These are phyloP conservation scores for Pichiaceae sp. DNA, from an alignment of 1,139 yeast genomes.

Conservation along the genomic window DNA sequence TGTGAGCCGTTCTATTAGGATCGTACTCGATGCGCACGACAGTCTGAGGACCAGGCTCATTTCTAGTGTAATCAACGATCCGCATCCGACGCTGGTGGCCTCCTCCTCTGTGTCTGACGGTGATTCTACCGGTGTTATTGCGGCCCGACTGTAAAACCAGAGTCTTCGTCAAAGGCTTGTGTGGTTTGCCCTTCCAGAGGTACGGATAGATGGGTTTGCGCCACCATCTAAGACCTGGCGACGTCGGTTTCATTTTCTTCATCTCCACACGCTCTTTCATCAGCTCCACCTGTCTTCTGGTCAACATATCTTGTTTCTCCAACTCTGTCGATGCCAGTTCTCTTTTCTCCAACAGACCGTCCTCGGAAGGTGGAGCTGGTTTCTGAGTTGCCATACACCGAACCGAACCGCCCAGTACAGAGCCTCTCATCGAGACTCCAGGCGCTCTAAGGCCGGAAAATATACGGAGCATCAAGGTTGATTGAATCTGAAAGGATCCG, in stretches of 20 bases:
- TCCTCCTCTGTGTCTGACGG: conserved; percentile 94
- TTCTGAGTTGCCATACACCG: background rate
- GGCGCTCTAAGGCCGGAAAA: no score
- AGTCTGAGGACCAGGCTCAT: conserved; percentile 59
- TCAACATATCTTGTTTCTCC: conserved; percentile 70
- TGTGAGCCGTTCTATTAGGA: conserved; percentile 91
- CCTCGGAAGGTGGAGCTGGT: no score
- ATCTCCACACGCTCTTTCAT: conserved; percentile 63
- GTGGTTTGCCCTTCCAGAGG: conserved; percentile 78
- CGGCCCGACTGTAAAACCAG: conserved; percentile 80
- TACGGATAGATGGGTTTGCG: conserved; percentile 82
- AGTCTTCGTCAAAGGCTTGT: conserved; percentile 65
- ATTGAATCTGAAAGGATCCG: no score
- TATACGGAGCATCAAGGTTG: no score
- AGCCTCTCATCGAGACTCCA: no score
- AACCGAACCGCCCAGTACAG: background rate
- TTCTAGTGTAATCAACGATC: conserved; percentile 68
- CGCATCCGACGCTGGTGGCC: conserved; percentile 89
- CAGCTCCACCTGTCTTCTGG: conserved; percentile 65
- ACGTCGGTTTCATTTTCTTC: conserved; percentile 70
- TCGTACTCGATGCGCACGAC: conserved; percentile 91
- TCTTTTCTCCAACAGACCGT: conserved; percentile 13
- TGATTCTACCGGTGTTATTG: conserved; percentile 79
- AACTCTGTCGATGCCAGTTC: conserved; percentile 50
- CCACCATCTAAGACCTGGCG: conserved; percentile 88